Percentiles rank a stretch among this genome's conserved stretches.
phyloP scores from a whole-genome alignment of 2,329 filamentous ascomycete species.

The Ceratocystis cubensis region DNA sequence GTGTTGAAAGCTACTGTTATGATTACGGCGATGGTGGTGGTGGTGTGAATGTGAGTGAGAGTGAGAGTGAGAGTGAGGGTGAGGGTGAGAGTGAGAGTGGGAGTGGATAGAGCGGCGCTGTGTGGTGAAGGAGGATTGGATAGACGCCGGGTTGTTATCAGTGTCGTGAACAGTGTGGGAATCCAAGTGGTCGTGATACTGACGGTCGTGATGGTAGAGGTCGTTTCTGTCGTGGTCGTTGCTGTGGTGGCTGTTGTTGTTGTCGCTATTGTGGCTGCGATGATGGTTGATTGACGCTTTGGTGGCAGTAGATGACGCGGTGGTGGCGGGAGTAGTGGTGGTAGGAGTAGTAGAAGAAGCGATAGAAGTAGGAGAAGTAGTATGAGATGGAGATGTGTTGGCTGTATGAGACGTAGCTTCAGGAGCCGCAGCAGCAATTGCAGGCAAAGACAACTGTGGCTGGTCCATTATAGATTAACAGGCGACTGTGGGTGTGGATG shows the following conservation, averaged over 20 bases:
- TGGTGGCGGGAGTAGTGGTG: constrained; percentile 10
- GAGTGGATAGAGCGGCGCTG: no score
- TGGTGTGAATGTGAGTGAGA: not conserved
- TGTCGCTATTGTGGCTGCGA: not conserved
- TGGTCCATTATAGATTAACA: constrained; percentile 9
- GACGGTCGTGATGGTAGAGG: not conserved
- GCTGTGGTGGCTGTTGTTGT: not conserved
- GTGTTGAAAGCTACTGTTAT: not conserved
- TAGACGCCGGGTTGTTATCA: no score
- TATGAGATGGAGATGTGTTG: not conserved
- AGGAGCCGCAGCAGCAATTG: not conserved
- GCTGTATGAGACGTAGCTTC: constrained; percentile 2
- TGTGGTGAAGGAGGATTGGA: no score
- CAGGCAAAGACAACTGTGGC: constrained; percentile 7
- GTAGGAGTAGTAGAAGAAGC: not conserved
- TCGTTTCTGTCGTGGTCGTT: not conserved
- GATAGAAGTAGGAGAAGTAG: not conserved
- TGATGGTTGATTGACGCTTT: not conserved
- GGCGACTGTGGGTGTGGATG: not conserved
- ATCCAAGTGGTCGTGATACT: not conserved
- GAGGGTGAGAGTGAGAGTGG: not conserved
- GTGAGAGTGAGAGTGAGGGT: not conserved
- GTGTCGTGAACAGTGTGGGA: not conserved
- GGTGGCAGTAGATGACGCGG: constrained; percentile 1
- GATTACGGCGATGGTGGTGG: not conserved